Conservation (phyloP, 2,329 filamentous ascomycete species). For the Stachybotrys echinatus region DNA sequence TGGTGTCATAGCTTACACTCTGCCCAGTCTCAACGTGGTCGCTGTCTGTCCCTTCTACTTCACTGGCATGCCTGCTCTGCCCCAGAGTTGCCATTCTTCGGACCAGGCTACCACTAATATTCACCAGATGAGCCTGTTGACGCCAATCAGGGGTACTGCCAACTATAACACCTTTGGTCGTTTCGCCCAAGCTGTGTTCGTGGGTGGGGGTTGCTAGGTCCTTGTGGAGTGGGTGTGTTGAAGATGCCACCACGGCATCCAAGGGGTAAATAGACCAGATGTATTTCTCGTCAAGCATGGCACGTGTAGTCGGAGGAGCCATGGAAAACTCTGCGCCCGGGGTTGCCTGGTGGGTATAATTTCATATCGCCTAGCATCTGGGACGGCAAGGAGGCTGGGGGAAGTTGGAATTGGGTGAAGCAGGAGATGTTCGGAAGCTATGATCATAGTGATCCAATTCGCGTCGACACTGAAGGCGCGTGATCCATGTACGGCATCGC, state of each 20-base stretch:
- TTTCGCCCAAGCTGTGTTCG: conserved; percentile 31
- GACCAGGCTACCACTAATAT: conserved; percentile 61
- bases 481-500: too few species aligned
- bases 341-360: too few species aligned
- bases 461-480: background rate
- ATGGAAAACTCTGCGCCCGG: too few species aligned
- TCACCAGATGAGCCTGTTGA: conserved; percentile 61
- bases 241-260: too few species aligned
- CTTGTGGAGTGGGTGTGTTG: background rate
- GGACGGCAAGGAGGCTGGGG: too few species aligned
- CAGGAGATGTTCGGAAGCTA: too few species aligned
- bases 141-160: conserved; percentile 50
- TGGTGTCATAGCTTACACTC: conserved; percentile 56
- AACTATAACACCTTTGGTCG: conserved; percentile 52
- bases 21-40: conserved; percentile 48
- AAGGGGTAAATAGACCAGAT: too few species aligned
- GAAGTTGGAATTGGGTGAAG: too few species aligned
- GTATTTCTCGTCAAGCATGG: too few species aligned
- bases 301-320: too few species aligned
- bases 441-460: too few species aligned
- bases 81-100: conserved; percentile 53
- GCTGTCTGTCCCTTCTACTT: conserved; percentile 60
- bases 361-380: too few species aligned
- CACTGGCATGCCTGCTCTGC: conserved; percentile 42
- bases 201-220: background rate